Base-by-base conservation (phyloP, 768 basidiomycete species). In the Lactifluus rugatus region DNA sequence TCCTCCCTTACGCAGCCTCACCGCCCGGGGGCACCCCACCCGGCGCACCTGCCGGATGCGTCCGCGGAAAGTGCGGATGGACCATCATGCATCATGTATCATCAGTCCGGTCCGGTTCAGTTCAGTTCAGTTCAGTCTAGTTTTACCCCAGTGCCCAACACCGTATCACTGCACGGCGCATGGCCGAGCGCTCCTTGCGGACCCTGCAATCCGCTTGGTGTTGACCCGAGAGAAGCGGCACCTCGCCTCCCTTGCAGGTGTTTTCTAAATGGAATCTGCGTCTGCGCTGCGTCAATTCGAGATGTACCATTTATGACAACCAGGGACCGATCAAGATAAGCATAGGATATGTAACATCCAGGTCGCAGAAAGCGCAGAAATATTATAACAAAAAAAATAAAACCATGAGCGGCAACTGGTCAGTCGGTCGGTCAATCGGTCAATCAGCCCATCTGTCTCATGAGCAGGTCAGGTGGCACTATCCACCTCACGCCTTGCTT, bases 401-500 rank as follows among this genome's bases (percentile, higher is more conserved):
- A 32, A 23, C 45, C 32, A 36, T 48, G 19, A 26, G 26, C 41
- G 19, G 36, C 41, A 48, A 42, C 39, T 55, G 31, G 56, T 11
- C 32, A 17, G 42, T 56, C 55, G 42, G 32, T 54, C 32, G 48
- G 52, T 48, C n/a, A 54, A 54, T 49, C 41, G 47, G 52, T 44
- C 47, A 19, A 19, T 25, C 53, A 41, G 52, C 34, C 47, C 13
- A 19, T 25, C 53, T n/a, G 54, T 56, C 54, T 56, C 51, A 54
- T 47, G 59, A 50, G 42, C 44, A 39, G 50, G 57, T 58, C 60
- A 58, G 46, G 57, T 54, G 60, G 57, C 23, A 32, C 23, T 14
- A 54, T 52, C 45, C 46, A 62, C 75, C 76, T 58, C 75, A 73
- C 26, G 70, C 64, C 60, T 66, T 70, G 61, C 72, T 71, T 60